Percentiles rank a stretch among this genome's conserved stretches.
Conservation (phyloP, 163 green algal genomes). For the Scenedesmus sp. region DNA sequence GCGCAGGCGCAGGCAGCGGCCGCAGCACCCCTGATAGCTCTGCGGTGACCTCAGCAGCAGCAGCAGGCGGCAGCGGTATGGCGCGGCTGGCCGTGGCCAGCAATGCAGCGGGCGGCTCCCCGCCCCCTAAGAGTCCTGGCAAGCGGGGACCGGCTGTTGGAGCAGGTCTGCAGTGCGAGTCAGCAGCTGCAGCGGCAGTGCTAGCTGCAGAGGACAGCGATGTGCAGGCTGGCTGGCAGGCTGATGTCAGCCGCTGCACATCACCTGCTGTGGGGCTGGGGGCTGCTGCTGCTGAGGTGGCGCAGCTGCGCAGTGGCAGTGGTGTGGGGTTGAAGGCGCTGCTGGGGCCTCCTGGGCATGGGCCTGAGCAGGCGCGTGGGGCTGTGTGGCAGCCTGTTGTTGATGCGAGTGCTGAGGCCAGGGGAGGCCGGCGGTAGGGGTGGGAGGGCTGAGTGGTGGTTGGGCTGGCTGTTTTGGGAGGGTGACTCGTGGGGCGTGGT, state of each 20-base stretch:
- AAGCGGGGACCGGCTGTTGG: background rate
- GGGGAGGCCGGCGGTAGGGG: background rate
- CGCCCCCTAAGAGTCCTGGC: background rate
- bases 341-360: background rate
- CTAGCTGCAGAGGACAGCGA: background rate
- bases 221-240: background rate
- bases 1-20: background rate
- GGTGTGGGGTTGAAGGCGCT: background rate
- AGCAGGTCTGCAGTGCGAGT: background rate
- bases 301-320: background rate
- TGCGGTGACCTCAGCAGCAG: background rate
- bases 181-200: background rate
- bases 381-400: background rate
- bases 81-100: background rate
- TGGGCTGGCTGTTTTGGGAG: background rate
- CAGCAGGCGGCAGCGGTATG: background rate
- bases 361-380: background rate
- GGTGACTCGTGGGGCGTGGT: no score
- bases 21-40: background rate
- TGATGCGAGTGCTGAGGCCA: constrained; percentile 1
- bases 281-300: background rate
- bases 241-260: background rate
- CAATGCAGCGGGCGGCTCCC: background rate
- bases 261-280: background rate
- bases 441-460: background rate